Evolutionary conservation across 2,329 filamentous ascomycete species (phyloP).

Genomic region (Fusarium sp.): DNA sequence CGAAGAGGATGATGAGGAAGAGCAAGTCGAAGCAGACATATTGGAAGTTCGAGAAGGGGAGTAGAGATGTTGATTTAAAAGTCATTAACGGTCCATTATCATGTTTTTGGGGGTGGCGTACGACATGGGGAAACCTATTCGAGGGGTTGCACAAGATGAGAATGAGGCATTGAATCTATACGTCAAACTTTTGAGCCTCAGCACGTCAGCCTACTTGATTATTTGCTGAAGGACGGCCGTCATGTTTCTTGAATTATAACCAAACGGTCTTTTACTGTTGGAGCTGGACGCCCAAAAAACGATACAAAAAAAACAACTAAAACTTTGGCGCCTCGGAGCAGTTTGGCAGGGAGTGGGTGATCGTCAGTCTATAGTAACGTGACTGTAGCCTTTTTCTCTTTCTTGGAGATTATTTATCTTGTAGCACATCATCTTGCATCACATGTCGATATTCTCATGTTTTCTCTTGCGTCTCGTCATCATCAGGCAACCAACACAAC

Average conservation of each 20-base stretch:
- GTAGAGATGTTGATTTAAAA: conserved; percentile 18
- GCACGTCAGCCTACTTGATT: too few species aligned
- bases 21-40: conserved; percentile 48
- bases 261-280: background rate
- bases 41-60: conserved; percentile 50
- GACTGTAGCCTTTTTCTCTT: background rate
- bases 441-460: background rate
- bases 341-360: conserved; percentile 14
- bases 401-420: background rate
- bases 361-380: conserved; percentile 8
- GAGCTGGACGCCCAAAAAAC: conserved; percentile 11
- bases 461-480: conserved; percentile 9
- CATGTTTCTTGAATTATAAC: background rate
- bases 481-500: conserved; percentile 14
- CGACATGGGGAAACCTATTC: background rate
- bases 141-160: conserved; percentile 2
- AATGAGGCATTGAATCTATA: conserved; percentile 1
- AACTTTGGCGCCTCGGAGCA: conserved; percentile 12
- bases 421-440: conserved; percentile 23
- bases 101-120: conserved; percentile 20
- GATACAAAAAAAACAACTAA: too few species aligned
- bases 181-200: background rate
- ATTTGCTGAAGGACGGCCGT: too few species aligned
- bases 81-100: conserved; percentile 4
- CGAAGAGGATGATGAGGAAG: conserved; percentile 45